A percentile compares a stretch with the other conserved stretches of the same genome.
phyloP scores from a whole-genome alignment of 257 asterid genomes.

The Gynochthodes officinalis region DNA sequence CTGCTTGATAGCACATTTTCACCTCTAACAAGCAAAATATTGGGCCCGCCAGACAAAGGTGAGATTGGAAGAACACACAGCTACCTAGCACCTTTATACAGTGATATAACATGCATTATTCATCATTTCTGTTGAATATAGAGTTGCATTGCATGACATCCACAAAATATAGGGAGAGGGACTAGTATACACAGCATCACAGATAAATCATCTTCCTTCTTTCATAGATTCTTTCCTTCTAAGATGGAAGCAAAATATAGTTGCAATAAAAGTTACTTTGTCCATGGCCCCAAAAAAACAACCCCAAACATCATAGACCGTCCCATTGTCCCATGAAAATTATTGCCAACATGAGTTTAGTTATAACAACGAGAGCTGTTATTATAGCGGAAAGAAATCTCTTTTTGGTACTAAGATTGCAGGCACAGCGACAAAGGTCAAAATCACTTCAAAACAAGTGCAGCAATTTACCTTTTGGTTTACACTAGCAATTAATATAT shows the following conservation, averaged over 20 bases:
- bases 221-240: neutral
- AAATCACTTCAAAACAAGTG: neutral
- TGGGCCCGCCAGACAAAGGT: neutral
- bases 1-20: neutral
- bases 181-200: neutral
- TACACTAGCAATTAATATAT: neutral
- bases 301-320: neutral
- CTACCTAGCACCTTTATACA: neutral
- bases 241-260: neutral
- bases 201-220: neutral
- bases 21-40: neutral
- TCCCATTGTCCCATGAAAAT: neutral
- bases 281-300: neutral
- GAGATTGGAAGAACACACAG: no score
- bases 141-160: neutral
- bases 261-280: neutral
- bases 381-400: no score
- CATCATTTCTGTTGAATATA: neutral
- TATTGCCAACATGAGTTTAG: constrained; percentile 1
- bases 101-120: neutral
- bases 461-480: neutral
- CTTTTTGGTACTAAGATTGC: neutral
- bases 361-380: neutral
- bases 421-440: neutral
- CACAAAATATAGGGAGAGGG: neutral